A percentile compares a stretch with the other conserved stretches of the same genome.
Conservation (phyloP, 2,329 filamentous ascomycete genomes). For the Elsinoe perseae region DNA sequence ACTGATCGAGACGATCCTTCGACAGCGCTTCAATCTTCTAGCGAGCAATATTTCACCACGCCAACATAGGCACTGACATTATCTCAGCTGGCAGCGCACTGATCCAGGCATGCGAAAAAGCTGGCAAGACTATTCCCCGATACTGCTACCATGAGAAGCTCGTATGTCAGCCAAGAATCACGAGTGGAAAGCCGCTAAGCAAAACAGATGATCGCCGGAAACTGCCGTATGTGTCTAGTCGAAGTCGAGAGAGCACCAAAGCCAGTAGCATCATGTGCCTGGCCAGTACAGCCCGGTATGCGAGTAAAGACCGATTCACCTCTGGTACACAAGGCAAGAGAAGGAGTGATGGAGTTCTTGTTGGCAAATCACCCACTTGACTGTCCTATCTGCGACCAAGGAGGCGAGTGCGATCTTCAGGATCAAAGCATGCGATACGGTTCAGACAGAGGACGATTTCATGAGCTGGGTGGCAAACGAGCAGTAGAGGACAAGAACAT, state of each 20-base stretch:
- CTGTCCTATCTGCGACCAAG: constrained; percentile 97
- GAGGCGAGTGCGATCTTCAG: constrained; percentile 97
- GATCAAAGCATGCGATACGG: constrained; percentile 99
- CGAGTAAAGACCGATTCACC: constrained; percentile 98
- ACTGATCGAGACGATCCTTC: background rate
- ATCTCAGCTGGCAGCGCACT: constrained; percentile 80
- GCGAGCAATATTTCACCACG: background rate
- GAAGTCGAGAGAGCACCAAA: constrained; percentile 96
- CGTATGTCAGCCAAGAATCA: constrained; percentile 14
- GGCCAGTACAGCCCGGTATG: constrained; percentile 98
- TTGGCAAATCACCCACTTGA: constrained; percentile 93
- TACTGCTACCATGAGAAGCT: constrained; percentile 99
- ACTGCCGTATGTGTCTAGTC: constrained; percentile 99
- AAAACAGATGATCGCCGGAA: constrained; percentile 78
- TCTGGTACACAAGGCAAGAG: constrained; percentile 90
- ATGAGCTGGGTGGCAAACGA: constrained; percentile 91
- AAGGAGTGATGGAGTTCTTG: constrained; percentile 98
- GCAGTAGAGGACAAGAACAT: constrained; percentile 99
- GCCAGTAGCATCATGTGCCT: constrained; percentile 95
- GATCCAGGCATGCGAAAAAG: constrained; percentile 99
- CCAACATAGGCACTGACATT: constrained; percentile 30
- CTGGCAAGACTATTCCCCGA: constrained; percentile 83
- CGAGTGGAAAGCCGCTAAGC: background rate
- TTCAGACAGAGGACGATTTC: constrained; percentile 89
- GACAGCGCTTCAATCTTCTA: constrained; percentile 9